Percentiles rank a stretch among this genome's conserved stretches.
Conservation (phyloP, 495 filamentous ascomycete genomes). For the Penicillium soppii region DNA sequence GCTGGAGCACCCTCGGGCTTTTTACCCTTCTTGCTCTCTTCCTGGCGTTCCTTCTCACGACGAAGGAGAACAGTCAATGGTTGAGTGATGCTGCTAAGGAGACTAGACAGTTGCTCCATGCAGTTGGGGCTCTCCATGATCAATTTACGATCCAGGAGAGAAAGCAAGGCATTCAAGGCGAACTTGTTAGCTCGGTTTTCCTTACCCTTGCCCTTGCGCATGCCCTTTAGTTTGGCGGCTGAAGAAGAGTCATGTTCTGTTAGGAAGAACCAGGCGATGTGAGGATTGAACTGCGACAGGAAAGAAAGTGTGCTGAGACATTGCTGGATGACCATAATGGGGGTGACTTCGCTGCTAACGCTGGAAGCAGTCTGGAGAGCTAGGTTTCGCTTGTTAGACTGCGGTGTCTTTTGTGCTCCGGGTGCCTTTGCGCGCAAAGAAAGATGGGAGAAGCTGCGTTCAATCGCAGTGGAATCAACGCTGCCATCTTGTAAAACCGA, state of each 20-base stretch:
- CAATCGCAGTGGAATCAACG: slow-evolving; percentile 86
- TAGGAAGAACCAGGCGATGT: slow-evolving; percentile 89
- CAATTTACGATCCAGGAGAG: slow-evolving; percentile 82
- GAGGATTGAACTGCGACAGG: slow-evolving; percentile 76
- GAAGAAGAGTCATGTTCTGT: slow-evolving; percentile 84
- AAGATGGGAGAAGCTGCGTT: slow-evolving; percentile 90
- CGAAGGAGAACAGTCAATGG: slow-evolving; percentile 80
- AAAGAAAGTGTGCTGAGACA: slow-evolving; percentile 80
- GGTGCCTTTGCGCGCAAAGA: slow-evolving; percentile 87
- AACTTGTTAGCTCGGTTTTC: slow-evolving; percentile 80
- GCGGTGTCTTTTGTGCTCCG: slow-evolving; percentile 73
- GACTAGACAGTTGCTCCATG: slow-evolving; percentile 87
- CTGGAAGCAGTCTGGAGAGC: slow-evolving; percentile 55
- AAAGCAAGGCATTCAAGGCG: slow-evolving; percentile 85
- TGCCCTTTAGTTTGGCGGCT: slow-evolving; percentile 69
- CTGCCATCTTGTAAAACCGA: slow-evolving; percentile 97
- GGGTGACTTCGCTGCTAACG: slow-evolving; percentile 75
- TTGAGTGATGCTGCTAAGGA: slow-evolving; percentile 84
- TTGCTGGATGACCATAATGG: slow-evolving; percentile 92
- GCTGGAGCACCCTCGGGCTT: slow-evolving; percentile 34
- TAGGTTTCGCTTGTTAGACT: slow-evolving; percentile 67
- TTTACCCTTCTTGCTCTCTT: slow-evolving; percentile 60
- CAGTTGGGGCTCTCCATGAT: slow-evolving; percentile 93
- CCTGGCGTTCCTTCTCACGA: slow-evolving; percentile 73
- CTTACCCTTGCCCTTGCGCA: slow-evolving; percentile 86